Conservation (phyloP, 768 basidiomycete genomes). For the Clathrus columnatus region DNA sequence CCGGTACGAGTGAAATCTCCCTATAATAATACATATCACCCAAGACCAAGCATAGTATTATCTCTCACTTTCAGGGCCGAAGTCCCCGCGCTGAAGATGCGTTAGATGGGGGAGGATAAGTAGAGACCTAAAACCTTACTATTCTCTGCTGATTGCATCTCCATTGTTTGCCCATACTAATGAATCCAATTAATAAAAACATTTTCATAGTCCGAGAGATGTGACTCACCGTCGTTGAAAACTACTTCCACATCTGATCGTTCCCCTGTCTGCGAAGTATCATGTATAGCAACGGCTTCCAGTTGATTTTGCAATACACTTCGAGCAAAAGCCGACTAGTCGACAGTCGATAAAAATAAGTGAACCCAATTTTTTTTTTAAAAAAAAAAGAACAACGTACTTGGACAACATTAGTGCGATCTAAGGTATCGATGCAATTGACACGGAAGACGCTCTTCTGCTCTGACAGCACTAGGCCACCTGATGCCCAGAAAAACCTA, state of each 20-base stretch:
- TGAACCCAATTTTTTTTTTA: no score
- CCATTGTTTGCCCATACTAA: slow-evolving; percentile 98
- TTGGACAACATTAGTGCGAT: slow-evolving; percentile 92
- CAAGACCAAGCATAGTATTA: slow-evolving; percentile 1
- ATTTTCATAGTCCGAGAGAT: not conserved
- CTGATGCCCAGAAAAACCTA: slow-evolving; percentile 79
- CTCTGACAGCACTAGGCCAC: slow-evolving; percentile 57
- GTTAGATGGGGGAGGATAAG: slow-evolving; percentile 6
- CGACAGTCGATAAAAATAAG: slow-evolving; percentile 9
- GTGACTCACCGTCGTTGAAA: slow-evolving; percentile 66
- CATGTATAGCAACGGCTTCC: slow-evolving; percentile 59
- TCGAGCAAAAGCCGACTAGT: slow-evolving; percentile 84
- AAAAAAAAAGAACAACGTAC: slow-evolving; percentile 27
- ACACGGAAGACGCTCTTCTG: slow-evolving; percentile 85
- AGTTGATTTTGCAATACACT: slow-evolving; percentile 70
- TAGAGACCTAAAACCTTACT: slow-evolving; percentile 39
- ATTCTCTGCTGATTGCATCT: slow-evolving; percentile 84
- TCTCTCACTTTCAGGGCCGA: slow-evolving; percentile 84
- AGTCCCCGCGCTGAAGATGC: slow-evolving; percentile 70
- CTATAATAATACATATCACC: slow-evolving; percentile 27
- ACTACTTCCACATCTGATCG: slow-evolving; percentile 58
- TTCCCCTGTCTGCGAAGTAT: slow-evolving; percentile 39
- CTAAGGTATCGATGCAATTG: slow-evolving; percentile 94
- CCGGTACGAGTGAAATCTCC: slow-evolving; percentile 92
- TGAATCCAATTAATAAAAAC: not conserved